Evolutionary conservation across 2,329 filamentous ascomycete species (phyloP).

Genomic region (Magnaporthiopsis poae): DNA sequence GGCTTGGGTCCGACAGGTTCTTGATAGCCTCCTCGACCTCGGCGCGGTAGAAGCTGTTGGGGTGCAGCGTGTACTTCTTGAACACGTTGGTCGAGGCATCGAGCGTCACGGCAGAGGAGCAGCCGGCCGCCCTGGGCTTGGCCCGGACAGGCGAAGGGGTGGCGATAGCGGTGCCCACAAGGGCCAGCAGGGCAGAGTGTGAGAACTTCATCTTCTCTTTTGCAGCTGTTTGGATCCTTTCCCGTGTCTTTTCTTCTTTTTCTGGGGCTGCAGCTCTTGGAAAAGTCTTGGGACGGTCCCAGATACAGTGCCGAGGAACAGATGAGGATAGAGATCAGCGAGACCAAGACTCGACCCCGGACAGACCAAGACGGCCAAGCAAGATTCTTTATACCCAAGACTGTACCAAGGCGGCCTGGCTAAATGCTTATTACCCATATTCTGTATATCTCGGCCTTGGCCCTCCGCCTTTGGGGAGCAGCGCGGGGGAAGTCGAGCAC

Average conservation of each 20-base stretch:
- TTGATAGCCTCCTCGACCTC: constrained; percentile 27
- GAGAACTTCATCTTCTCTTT: constrained; percentile 26
- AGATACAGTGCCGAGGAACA: background rate
- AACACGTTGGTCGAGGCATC: constrained; percentile 29
- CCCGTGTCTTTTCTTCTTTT: constrained; percentile 5
- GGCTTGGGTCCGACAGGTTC: constrained; percentile 20
- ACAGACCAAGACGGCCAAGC: constrained; percentile 1
- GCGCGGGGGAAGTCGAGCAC: constrained; percentile 7
- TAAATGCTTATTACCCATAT: constrained; percentile 2
- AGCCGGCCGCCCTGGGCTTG: constrained; percentile 20
- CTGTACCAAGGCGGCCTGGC: background rate
- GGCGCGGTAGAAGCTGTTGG: constrained; percentile 28
- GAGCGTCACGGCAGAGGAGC: constrained; percentile 26
- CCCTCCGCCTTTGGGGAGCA: constrained; percentile 3
- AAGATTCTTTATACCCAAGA: constrained; percentile 2
- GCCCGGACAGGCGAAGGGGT: constrained; percentile 20
- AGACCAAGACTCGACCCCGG: background rate
- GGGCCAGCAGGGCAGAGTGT: constrained; percentile 24
- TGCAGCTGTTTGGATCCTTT: constrained; percentile 7
- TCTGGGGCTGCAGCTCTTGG: background rate
- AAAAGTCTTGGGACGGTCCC: constrained; percentile 8
- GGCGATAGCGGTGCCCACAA: constrained; percentile 25
- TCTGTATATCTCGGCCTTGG: constrained; percentile 6
- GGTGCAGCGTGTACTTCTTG: constrained; percentile 28
- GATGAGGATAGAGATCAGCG: background rate